phyloP scores from a whole-genome alignment of 352 stramenopile species.

The Globisporangium sylvaticum region DNA sequence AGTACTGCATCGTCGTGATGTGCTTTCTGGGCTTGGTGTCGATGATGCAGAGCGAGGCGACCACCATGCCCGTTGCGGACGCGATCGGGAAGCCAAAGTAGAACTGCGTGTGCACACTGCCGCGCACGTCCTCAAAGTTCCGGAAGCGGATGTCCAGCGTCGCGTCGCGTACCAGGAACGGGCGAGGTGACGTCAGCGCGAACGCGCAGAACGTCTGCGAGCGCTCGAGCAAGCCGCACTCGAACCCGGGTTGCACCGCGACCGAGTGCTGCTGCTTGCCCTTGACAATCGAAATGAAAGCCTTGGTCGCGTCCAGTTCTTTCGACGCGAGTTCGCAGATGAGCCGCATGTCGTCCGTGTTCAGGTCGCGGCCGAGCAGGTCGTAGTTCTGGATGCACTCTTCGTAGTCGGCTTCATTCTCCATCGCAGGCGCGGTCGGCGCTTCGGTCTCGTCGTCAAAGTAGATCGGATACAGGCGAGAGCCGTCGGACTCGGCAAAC shows the following conservation, averaged over 20 bases:
- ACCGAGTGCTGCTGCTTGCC: slow-evolving; percentile 17
- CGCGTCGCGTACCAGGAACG: slow-evolving; percentile 42
- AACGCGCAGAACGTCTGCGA: slow-evolving; percentile 37
- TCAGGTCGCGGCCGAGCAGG: slow-evolving; percentile 17
- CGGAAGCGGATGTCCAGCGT: slow-evolving; percentile 44
- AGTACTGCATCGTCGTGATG: slow-evolving; percentile 60
- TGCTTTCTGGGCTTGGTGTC: slow-evolving; percentile 40
- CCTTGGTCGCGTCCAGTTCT: slow-evolving; percentile 29
- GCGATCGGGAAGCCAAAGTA: slow-evolving; percentile 41
- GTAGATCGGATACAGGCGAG: slow-evolving; percentile 36
- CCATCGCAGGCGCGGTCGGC: slow-evolving; percentile 14
- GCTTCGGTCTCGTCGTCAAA: slow-evolving; percentile 34
- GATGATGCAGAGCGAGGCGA: slow-evolving; percentile 40
- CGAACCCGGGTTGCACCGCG: background rate
- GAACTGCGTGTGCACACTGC: slow-evolving; percentile 24
- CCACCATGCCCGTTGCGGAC: slow-evolving; percentile 10
- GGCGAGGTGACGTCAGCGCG: slow-evolving; percentile 23
- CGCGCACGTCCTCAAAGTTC: slow-evolving; percentile 33
- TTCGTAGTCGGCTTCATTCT: slow-evolving; percentile 23
- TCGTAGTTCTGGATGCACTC: slow-evolving; percentile 31
- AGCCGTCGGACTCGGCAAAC: slow-evolving; percentile 39
- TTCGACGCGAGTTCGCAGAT: slow-evolving; percentile 43
- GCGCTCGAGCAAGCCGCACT: slow-evolving; percentile 9
- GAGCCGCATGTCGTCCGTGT: slow-evolving; percentile 32
- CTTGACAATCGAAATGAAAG: slow-evolving; percentile 27